phyloP scores from a whole-genome alignment of 2,329 filamentous ascomycete species.

The Volutella citrinella region DNA sequence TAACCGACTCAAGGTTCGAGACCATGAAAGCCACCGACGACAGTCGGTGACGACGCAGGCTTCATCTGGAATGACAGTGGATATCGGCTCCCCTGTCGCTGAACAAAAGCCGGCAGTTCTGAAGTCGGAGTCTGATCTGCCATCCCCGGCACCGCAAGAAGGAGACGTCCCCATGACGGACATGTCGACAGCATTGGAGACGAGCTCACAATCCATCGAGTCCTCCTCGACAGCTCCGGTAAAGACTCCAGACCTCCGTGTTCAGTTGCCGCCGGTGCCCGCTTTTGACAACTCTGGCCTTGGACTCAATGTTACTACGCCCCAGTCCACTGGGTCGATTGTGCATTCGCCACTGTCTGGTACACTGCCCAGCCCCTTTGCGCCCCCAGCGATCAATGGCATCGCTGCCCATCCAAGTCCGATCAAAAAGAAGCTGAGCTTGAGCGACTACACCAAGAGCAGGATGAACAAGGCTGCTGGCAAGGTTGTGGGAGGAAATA shows the following conservation, averaged over 20 bases:
- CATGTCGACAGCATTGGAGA: slow-evolving; percentile 27
- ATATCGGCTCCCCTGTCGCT: slow-evolving; percentile 35
- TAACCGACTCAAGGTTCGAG: slow-evolving; percentile 41
- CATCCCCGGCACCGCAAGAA: slow-evolving; percentile 19
- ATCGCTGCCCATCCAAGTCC: slow-evolving; percentile 52
- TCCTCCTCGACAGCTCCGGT: slow-evolving; percentile 27
- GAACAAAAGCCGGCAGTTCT: slow-evolving; percentile 26
- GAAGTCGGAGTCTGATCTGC: slow-evolving; percentile 18
- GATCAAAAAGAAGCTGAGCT: slow-evolving; percentile 64
- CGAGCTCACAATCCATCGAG: slow-evolving; percentile 8
- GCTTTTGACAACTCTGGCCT: slow-evolving; percentile 42
- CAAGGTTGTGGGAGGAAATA: slow-evolving; percentile 26
- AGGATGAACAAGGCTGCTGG: slow-evolving; percentile 53
- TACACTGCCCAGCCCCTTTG: slow-evolving; percentile 42
- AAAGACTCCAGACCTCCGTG: slow-evolving; percentile 46
- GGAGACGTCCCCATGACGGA: slow-evolving; percentile 30
- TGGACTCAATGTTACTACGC: slow-evolving; percentile 39
- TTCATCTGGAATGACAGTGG: slow-evolving; percentile 35
- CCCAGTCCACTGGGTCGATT: slow-evolving; percentile 43
- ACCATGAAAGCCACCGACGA: slow-evolving; percentile 38
- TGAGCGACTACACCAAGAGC: slow-evolving; percentile 64
- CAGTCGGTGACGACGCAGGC: slow-evolving; percentile 16
- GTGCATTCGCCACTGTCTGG: slow-evolving; percentile 50
- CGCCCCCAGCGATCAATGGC: slow-evolving; percentile 40
- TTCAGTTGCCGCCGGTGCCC: slow-evolving; percentile 57